These are phyloP conservation scores for Oldenlandia corymbosa DNA, from an alignment of 257 asterid species.

Conservation along the genomic window DNA sequence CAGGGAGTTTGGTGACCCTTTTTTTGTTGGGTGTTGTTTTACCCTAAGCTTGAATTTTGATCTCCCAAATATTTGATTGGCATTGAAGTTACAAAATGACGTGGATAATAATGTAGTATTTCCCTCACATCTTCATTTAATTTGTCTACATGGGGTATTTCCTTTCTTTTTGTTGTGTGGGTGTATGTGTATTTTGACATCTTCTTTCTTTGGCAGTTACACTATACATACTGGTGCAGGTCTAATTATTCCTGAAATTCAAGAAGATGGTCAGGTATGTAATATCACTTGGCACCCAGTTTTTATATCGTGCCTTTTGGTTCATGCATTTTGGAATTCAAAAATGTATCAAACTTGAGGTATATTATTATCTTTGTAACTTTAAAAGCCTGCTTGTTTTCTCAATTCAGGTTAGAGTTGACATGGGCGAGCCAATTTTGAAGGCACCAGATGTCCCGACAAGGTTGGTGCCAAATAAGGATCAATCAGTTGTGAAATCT, in stretches of 20 bases:
- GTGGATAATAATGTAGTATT: too few relatives aligned
- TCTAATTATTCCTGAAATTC: conserved; percentile 80
- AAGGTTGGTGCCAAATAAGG: conserved; percentile 54
- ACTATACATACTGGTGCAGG: conserved; percentile 92
- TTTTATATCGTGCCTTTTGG: background rate
- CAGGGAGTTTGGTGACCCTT: background rate
- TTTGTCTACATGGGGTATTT: background rate
- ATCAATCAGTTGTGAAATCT: conserved; percentile 58
- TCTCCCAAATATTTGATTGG: background rate
- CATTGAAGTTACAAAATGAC: background rate
- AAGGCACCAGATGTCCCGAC: conserved; percentile 92
- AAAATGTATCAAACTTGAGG: background rate
- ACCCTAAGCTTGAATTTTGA: background rate
- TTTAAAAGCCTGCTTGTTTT: conserved; percentile 11
- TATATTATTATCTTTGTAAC: background rate
- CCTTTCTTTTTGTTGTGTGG: background rate
- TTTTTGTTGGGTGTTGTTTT: background rate
- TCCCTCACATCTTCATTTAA: background rate
- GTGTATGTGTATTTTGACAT: background rate
- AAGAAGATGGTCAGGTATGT: conserved; percentile 82
- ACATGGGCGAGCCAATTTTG: conserved; percentile 90
- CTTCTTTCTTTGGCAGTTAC: conserved; percentile 42
- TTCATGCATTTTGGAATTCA: conserved; percentile 1
- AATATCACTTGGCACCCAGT: background rate
- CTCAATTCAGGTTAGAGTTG: conserved; percentile 67